Percentiles rank a stretch among this genome's conserved stretches.
Evolutionary conservation across 1,284 basidiomycete genomes (phyloP).

Genomic region (Sporisorium sorghi): DNA sequence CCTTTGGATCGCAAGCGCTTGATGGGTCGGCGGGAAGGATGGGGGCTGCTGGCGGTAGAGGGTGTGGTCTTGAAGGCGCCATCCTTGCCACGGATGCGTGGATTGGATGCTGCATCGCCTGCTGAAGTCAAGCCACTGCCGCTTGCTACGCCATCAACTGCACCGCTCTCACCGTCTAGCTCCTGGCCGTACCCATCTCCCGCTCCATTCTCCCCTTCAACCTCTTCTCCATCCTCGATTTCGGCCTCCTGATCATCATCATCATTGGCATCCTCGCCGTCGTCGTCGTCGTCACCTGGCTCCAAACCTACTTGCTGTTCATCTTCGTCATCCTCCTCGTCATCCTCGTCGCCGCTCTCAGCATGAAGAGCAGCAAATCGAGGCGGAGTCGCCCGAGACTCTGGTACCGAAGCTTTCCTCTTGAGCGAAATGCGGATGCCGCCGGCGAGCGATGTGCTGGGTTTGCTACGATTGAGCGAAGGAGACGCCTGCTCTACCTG

Average conservation of each 20-base stretch:
- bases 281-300: constrained; percentile 10
- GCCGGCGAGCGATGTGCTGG: constrained; percentile 2
- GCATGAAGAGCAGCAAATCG: constrained; percentile 17
- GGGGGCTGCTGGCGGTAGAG: constrained; percentile 7
- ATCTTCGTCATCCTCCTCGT: constrained; percentile 11
- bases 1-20: constrained; percentile 48
- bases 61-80: constrained; percentile 27
- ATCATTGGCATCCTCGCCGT: constrained; percentile 12
- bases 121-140: neutral
- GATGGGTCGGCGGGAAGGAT: constrained; percentile 43
- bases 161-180: neutral
- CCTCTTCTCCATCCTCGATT: constrained; percentile 10
- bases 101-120: constrained; percentile 9
- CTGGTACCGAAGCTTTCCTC: constrained; percentile 27
- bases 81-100: constrained; percentile 26
- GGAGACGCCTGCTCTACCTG: constrained; percentile 31
- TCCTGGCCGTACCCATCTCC: constrained; percentile 1
- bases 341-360: constrained; percentile 17
- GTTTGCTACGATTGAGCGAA: constrained; percentile 23
- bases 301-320: constrained; percentile 5
- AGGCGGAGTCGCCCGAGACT: constrained; percentile 20
- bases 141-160: neutral
- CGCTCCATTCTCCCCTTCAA: constrained; percentile 7
- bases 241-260: constrained; percentile 11
- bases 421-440: constrained; percentile 48